These are phyloP conservation scores for Neurospora sp. DNA, from an alignment of 495 filamentous ascomycete genomes.

Conservation along the genomic window DNA sequence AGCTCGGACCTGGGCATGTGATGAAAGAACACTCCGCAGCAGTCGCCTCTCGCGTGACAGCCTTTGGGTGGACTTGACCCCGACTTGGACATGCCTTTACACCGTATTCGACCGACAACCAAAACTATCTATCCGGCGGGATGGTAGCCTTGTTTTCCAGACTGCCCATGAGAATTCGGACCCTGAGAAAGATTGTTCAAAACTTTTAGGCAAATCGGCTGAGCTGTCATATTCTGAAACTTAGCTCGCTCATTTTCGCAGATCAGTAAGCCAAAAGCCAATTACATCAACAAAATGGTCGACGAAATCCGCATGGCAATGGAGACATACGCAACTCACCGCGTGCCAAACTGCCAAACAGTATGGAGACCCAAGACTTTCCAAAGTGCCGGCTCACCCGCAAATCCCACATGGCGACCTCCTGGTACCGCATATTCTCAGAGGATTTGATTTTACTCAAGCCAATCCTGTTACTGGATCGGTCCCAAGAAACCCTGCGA, in stretches of 20 bases:
- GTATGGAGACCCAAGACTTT: background rate
- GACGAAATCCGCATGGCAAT: background rate
- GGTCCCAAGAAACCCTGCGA: too few species aligned
- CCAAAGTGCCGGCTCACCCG: background rate
- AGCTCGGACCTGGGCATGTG: background rate
- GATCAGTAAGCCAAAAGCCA: background rate
- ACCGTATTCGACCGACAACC: background rate
- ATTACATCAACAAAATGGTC: background rate
- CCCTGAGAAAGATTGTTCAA: background rate
- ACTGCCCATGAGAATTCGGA: background rate
- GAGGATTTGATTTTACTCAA: too few species aligned
- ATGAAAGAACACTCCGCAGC: background rate
- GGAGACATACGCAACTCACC: background rate
- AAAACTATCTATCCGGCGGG: background rate
- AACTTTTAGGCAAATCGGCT: background rate
- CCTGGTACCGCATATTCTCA: too few species aligned
- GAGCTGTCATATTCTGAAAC: background rate
- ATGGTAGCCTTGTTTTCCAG: background rate
- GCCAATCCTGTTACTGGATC: too few species aligned
- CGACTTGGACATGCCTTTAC: background rate
- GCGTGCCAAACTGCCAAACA: background rate
- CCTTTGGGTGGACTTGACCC: background rate
- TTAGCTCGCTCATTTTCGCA: background rate
- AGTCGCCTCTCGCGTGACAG: background rate
- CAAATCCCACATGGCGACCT: background rate